A percentile compares a stretch with the other conserved stretches of the same genome.
Evolutionary conservation across 164 flowering plant species (phyloP).

Genomic region (Saururus chinensis): DNA sequence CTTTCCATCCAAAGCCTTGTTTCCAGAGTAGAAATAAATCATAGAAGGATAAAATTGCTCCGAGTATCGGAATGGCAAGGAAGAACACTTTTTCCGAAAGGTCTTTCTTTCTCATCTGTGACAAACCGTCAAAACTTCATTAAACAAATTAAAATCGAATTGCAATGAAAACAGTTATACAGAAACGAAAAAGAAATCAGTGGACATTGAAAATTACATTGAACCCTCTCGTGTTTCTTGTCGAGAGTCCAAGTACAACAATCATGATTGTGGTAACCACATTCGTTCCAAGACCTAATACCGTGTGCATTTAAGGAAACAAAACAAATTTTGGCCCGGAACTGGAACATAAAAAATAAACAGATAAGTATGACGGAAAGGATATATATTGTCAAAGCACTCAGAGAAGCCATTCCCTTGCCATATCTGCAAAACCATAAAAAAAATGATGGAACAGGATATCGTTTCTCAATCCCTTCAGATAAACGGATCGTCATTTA

Average conservation of each 20-base stretch:
- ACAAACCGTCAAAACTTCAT: background rate
- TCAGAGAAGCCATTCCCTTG: conserved; percentile 35
- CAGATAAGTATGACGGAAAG: conserved; percentile 20
- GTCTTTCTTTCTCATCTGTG: conserved; percentile 16
- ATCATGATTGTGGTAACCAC: conserved; percentile 36
- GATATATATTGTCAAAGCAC: conserved; percentile 69
- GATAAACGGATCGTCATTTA: too few species aligned
- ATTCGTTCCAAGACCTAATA: conserved; percentile 62
- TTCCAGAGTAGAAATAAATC: conserved; percentile 35
- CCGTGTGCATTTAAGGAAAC: conserved; percentile 40
- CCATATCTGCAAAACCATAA: conserved; percentile 42
- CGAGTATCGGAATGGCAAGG: conserved; percentile 34
- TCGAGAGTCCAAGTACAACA: conserved; percentile 24
- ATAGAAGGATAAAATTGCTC: conserved; percentile 34
- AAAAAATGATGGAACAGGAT: background rate
- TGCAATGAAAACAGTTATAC: background rate
- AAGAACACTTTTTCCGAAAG: conserved; percentile 28
- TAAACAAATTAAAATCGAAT: background rate
- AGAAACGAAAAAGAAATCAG: too few species aligned
- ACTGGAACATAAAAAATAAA: background rate
- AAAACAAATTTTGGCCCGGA: background rate
- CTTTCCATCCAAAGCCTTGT: conserved; percentile 21
- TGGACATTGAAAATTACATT: background rate
- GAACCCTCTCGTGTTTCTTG: conserved; percentile 14
- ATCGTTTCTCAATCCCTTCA: background rate